These are phyloP conservation scores for Lupinus albus DNA, from an alignment of 306 rosid genomes.

Conservation along the genomic window DNA sequence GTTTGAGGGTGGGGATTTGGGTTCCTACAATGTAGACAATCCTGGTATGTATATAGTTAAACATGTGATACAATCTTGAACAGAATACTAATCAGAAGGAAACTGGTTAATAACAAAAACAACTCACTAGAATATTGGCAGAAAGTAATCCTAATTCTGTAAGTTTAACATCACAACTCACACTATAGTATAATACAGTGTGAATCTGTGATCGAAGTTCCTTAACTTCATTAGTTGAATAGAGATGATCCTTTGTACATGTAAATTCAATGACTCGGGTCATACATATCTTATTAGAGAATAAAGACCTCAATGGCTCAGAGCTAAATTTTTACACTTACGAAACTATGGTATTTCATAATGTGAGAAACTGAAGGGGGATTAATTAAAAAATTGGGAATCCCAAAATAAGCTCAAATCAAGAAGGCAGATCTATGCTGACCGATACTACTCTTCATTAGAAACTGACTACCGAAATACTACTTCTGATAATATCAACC, in stretches of 20 bases:
- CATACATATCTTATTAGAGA: constrained; percentile 4
- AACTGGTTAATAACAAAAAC: constrained; percentile 7
- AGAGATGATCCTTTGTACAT: constrained; percentile 29
- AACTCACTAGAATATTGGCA: constrained; percentile 25
- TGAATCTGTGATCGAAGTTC: constrained; percentile 9
- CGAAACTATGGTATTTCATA: constrained; percentile 1
- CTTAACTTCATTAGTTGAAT: constrained; percentile 30
- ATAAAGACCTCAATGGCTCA: background rate
- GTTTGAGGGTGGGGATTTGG: background rate
- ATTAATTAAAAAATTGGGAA: background rate
- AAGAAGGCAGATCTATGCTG: constrained; percentile 9
- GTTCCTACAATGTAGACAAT: constrained; percentile 8
- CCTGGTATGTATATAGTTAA: background rate
- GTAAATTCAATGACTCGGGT: constrained; percentile 25
- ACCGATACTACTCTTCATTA: constrained; percentile 3
- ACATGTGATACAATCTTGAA: constrained; percentile 32
- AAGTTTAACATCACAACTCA: constrained; percentile 1
- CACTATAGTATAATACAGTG: background rate
- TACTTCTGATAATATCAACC: constrained; percentile 12
- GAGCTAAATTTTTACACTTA: background rate
- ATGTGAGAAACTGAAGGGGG: constrained; percentile 26
- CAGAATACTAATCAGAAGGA: constrained; percentile 19
- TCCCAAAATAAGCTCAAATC: constrained; percentile 32
- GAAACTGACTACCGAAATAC: constrained; percentile 27
- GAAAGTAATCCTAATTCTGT: constrained; percentile 15